A percentile compares a stretch with the other conserved stretches of the same genome.
Conservation (phyloP, 306 rosid species). For the Biancaea sappan region DNA sequence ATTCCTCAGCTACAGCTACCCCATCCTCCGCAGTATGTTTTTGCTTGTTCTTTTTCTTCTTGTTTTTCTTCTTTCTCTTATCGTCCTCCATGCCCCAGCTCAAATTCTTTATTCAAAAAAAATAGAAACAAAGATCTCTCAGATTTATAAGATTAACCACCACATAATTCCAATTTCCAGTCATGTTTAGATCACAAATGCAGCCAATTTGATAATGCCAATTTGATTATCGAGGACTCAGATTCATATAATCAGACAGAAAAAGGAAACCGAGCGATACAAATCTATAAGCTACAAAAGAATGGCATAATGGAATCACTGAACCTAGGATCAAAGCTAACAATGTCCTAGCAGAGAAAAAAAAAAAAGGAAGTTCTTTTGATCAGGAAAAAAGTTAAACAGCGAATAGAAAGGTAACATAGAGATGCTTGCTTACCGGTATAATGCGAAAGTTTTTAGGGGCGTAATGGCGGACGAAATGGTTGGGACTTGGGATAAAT, state of each 20-base stretch:
- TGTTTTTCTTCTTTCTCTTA: constrained; percentile 57
- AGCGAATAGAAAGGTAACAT: background rate
- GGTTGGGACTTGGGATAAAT: background rate
- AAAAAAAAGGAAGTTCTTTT: background rate
- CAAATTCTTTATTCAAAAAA: constrained; percentile 32
- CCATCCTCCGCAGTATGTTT: constrained; percentile 44
- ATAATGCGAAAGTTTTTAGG: constrained; percentile 4
- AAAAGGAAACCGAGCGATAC: background rate
- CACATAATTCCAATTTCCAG: background rate
- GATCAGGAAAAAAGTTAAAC: background rate
- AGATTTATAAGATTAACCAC: constrained; percentile 27
- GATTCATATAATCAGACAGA: constrained; percentile 28
- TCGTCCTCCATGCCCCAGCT: constrained; percentile 60
- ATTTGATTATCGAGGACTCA: constrained; percentile 14
- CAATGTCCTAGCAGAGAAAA: background rate
- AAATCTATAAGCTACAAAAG: background rate
- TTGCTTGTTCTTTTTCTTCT: constrained; percentile 66
- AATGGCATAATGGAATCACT: constrained; percentile 21
- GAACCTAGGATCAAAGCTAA: constrained; percentile 4
- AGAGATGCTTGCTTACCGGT: constrained; percentile 22
- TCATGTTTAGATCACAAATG: constrained; percentile 16
- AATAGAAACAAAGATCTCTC: background rate
- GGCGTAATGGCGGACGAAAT: background rate
- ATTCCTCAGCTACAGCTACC: constrained; percentile 37
- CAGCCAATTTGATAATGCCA: constrained; percentile 16